Percentiles rank a stretch among this genome's conserved stretches.
These are phyloP conservation scores for Furcasterigmium furcatum DNA, from an alignment of 2,329 filamentous ascomycete genomes.

Conservation along the genomic window DNA sequence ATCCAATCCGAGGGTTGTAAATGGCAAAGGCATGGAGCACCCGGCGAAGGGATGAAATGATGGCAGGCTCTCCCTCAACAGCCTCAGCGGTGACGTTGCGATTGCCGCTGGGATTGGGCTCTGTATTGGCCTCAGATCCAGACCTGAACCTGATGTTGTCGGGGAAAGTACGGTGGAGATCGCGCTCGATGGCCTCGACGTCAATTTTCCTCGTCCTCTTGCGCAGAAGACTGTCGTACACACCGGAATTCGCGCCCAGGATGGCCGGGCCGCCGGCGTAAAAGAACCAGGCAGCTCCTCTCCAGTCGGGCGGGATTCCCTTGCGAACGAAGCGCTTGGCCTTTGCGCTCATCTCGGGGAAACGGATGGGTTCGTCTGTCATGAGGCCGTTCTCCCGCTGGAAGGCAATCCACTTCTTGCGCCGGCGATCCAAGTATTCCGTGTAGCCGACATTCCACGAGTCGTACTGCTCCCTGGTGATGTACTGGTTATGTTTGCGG, in stretches of 20 bases:
- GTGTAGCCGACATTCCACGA: conserved; percentile 75
- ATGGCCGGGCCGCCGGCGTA: conserved; percentile 86
- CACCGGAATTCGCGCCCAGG: conserved; percentile 69
- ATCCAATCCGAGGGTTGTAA: conserved; percentile 87
- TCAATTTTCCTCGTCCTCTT: conserved; percentile 68
- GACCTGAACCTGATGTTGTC: conserved; percentile 92
- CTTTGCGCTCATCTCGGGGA: conserved; percentile 77
- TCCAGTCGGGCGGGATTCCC: conserved; percentile 89
- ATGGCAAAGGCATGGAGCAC: conserved; percentile 88
- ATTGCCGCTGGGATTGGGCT: conserved; percentile 13
- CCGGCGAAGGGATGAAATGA: conserved; percentile 77
- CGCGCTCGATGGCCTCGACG: conserved; percentile 86
- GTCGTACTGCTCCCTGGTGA: conserved; percentile 76
- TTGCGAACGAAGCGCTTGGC: conserved; percentile 89
- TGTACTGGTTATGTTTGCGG: conserved; percentile 79
- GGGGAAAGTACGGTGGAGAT: conserved; percentile 90
- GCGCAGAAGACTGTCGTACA: conserved; percentile 70
- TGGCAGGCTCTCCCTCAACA: conserved; percentile 61
- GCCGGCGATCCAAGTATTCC: conserved; percentile 69
- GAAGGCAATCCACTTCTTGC: conserved; percentile 77
- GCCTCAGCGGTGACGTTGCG: conserved; percentile 25
- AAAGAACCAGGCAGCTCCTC: conserved; percentile 96
- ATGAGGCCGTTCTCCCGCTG: conserved; percentile 74
- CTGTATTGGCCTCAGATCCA: conserved; percentile 18
- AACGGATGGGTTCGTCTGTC: conserved; percentile 68